Percentiles rank a stretch among this genome's conserved stretches.
Conservation (phyloP, 1,139 yeast genomes). For the Suhomyces choctaworum region DNA sequence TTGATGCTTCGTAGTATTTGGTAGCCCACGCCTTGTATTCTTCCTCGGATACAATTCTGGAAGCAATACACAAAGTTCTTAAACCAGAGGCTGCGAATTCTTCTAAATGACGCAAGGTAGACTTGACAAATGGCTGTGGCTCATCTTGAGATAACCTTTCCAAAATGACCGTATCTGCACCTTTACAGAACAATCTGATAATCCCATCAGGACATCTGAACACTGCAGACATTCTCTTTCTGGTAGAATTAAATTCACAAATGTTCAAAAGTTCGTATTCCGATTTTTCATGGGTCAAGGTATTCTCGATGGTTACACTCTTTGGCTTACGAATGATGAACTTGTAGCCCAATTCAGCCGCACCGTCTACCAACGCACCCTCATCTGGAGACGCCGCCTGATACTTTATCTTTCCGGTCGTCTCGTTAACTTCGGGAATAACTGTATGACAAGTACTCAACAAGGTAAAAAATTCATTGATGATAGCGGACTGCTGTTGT, state of each 20-base stretch:
- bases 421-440: conserved; percentile 76
- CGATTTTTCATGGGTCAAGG: conserved; percentile 32
- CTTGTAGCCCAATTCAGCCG: conserved; percentile 82
- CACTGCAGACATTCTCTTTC: conserved; percentile 97
- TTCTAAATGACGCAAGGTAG: conserved; percentile 85
- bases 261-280: conserved; percentile 80
- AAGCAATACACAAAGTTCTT: conserved; percentile 91
- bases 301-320: conserved; percentile 66
- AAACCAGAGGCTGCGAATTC: conserved; percentile 97
- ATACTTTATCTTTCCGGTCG: conserved; percentile 70
- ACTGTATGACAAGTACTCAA: conserved; percentile 96
- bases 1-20: conserved; percentile 74
- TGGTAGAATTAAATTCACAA: conserved; percentile 95
- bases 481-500: conserved; percentile 57
- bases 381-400: conserved; percentile 99
- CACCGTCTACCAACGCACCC: conserved; percentile 97
- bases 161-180: conserved; percentile 95
- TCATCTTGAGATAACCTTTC: conserved; percentile 71
- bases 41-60: conserved; percentile 73
- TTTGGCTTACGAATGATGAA: conserved; percentile 86
- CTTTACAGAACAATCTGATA: conserved; percentile 87
- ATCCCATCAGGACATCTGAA: conserved; percentile 93
- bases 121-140: conserved; percentile 72
- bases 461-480: conserved; percentile 79
- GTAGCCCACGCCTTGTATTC: conserved; percentile 73